Evolutionary conservation across 73 alveolate genomes (phyloP).

Genomic region (Uronychia setigera): DNA sequence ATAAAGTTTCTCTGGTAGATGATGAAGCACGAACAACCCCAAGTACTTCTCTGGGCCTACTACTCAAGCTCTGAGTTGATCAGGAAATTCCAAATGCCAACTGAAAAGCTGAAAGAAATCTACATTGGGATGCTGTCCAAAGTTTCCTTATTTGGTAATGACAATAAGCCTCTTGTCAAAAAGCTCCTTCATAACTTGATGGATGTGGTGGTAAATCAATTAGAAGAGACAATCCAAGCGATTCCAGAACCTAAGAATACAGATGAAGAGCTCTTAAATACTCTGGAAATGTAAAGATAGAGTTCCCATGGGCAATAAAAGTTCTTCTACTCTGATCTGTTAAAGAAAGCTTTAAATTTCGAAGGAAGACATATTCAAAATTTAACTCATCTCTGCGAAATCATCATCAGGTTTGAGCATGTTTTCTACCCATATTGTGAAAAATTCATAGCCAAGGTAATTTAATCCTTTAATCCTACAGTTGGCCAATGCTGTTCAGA

Average conservation of each 20-base stretch:
- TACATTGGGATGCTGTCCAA: neutral
- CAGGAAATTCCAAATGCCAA: neutral
- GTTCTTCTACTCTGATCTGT: neutral
- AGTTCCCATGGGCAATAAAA: neutral
- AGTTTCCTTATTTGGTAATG: neutral
- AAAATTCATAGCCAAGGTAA: slow-evolving; percentile 14
- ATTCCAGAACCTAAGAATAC: neutral
- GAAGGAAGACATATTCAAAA: slow-evolving; percentile 49
- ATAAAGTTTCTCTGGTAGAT: neutral
- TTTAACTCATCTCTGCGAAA: slow-evolving; percentile 37
- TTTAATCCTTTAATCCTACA: too few species aligned
- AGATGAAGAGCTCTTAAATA: neutral
- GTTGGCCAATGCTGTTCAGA: slow-evolving; percentile 18
- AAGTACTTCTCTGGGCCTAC: neutral
- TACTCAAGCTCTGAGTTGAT: neutral
- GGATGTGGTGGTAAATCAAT: neutral
- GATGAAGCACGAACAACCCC: slow-evolving; percentile 6
- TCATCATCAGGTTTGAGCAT: slow-evolving; percentile 30
- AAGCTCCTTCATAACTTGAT: neutral
- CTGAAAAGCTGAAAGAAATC: neutral
- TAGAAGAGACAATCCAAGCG: neutral
- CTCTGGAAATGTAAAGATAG: neutral
- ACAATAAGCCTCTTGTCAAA: neutral
- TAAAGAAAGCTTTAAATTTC: slow-evolving; percentile 41
- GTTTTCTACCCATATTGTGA: slow-evolving; percentile 17